Base-by-base conservation (phyloP, 1,139 yeast genomes). In the Kodamaea alishanica region DNA sequence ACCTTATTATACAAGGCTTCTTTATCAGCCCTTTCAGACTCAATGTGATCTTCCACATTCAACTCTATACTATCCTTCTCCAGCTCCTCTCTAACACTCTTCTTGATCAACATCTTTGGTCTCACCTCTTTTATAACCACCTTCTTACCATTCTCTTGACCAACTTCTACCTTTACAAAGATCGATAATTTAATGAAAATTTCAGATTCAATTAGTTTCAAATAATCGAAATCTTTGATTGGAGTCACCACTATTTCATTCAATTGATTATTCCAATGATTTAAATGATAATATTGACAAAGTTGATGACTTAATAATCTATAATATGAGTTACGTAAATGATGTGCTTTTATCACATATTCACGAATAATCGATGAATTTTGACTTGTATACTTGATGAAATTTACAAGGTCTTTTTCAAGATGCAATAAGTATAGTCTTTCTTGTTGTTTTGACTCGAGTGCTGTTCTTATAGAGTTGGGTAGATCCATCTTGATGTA, bases 221-320 rank as follows among this genome's bases (percentile, higher is more conserved):
- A 34, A 39, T 61, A 61, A 35, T 59, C 52, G 30, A 50, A 44
- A 5, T 45, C 50, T 2, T 45, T 48, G 9, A 41, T 40, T 6
- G 56, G 51, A 6, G 57, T 52, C 6, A 60, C 67, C n/a, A 58
- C 45, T 7, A 62, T 62, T 32, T 61, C 65, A 39, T 54, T 56
- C 27, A 47, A 34, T n/a, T 45, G 46, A 40, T 54, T 58, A 40
- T 59, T 61, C 57, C 58, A 53, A 40, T 62, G 67, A 36, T 52
- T 54, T 40, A 84, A 57, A 24, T 69, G 64, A 52, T 83, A 82
- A 55, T 81, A 81, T 30, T 80, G 84, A 10, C 89, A 85, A 26
- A 82, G 61, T 46, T 83, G 84, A 56, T 84, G 89, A 1, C 83
- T 72, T 39, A 84, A 59, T 29, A 84, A 61, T 47, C 90, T 61